Base-by-base conservation (phyloP, 2,329 filamentous ascomycete genomes). In the Curvularia sp. region DNA sequence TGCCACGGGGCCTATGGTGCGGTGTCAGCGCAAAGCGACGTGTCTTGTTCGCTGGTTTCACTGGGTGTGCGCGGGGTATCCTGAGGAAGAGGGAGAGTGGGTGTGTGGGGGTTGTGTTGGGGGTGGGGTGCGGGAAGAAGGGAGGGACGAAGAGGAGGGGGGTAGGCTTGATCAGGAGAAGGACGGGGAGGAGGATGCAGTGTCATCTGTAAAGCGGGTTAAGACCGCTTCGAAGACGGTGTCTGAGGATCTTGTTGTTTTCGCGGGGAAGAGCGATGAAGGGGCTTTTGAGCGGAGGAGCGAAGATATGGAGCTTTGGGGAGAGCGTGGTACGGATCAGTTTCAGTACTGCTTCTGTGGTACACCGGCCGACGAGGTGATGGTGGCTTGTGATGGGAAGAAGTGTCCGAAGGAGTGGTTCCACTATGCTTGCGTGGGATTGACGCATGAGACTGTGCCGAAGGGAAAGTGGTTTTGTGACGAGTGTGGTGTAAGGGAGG, bases 321-420 rank as follows among this genome's bases (percentile, higher is more conserved):
- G 3, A 13, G 15, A 18, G n/a, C 3, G 7, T n/a, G n/a, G 18
- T n/a, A 15, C n/a, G 7, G 5, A 27, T 27, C 25, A 27, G 25
- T 27, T 8, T 25, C 21, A n/a, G 15, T 55, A 55, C 39, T 58
- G 55, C 1, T 13, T 50, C 25, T 54, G 46, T 19, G 46, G 45
- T 9, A 28, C 25, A 8, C 52, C 51, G 1, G 36, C 27, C 1
- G 34, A 13, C 3, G 6, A 48, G 19, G 8, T 32, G 2, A 58
- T 58, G 55, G 36, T 58, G 13, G 55, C 25, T 12, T 58, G 55
- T n/a, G 51, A 58, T n/a, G 39, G n/a, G 7, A n/a, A 19, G 19
- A 5, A 19, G 12, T 58, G 55, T 25, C 1, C 5, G 5, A 15
- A 7, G 3, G 21, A 49, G 13, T 58, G 55, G 55, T 58, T 46